A percentile compares a stretch with the other conserved stretches of the same genome.
phyloP scores from a whole-genome alignment of 2,329 filamentous ascomycete genomes.

The Venturia carpophila region DNA sequence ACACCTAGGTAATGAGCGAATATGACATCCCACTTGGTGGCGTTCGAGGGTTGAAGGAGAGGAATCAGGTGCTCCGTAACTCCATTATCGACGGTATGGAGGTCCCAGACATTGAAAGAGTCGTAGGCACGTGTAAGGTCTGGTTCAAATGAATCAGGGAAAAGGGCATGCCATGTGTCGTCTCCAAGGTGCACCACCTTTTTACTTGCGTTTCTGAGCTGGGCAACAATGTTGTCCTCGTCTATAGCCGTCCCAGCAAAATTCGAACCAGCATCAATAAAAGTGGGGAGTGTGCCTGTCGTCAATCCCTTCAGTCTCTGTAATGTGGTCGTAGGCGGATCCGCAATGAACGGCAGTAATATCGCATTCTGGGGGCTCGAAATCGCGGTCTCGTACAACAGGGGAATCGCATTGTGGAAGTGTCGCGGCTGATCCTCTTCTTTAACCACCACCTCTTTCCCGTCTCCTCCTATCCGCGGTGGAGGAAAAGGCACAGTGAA shows the following conservation, averaged over 20 bases:
- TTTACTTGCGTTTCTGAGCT: constrained; percentile 57
- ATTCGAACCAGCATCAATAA: constrained; percentile 88
- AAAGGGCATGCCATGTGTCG: constrained; percentile 91
- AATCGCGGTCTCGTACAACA: constrained; percentile 75
- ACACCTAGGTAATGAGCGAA: constrained; percentile 92
- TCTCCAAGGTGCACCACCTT: constrained; percentile 91
- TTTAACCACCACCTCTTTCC: constrained; percentile 25
- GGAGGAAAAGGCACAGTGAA: constrained; percentile 76
- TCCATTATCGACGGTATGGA: constrained; percentile 94
- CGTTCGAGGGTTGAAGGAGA: constrained; percentile 58
- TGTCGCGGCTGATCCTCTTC: constrained; percentile 45
- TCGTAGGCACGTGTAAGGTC: constrained; percentile 85
- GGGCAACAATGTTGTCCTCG: constrained; percentile 71
- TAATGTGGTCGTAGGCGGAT: constrained; percentile 87
- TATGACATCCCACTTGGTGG: constrained; percentile 80
- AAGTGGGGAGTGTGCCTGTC: constrained; percentile 89
- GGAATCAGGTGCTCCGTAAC: constrained; percentile 88
- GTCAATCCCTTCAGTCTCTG: constrained; percentile 90
- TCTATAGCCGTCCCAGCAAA: constrained; percentile 94
- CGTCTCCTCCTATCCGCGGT: not conserved
- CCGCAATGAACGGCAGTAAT: constrained; percentile 88
- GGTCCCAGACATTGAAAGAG: constrained; percentile 96
- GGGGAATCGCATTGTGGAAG: constrained; percentile 82
- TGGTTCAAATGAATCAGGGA: constrained; percentile 85
- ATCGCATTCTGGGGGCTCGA: constrained; percentile 74